Conservation (phyloP, 495 filamentous ascomycete genomes). For the Massariosphaeria phaeospora region DNA sequence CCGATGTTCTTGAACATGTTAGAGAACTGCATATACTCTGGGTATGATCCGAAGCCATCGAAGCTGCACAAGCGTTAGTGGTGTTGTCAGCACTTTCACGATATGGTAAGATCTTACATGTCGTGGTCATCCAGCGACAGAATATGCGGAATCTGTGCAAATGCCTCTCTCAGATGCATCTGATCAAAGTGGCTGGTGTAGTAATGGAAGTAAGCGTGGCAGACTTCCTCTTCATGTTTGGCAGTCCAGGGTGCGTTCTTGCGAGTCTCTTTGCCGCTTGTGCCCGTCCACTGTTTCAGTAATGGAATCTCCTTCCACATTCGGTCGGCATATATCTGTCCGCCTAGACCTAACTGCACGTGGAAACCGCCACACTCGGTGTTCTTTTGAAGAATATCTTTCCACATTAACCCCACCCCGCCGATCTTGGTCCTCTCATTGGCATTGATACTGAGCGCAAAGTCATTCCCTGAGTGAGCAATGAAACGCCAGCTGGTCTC, state of each 20-base stretch:
- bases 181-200: conserved; percentile 98
- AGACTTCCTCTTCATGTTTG: conserved; percentile 87
- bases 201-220: conserved; percentile 96
- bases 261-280: conserved; percentile 83
- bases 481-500: conserved; percentile 97
- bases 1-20: conserved; percentile 98
- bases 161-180: conserved; percentile 85
- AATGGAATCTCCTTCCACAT: conserved; percentile 94
- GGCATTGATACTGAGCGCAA: conserved; percentile 76
- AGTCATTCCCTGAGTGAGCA: conserved; percentile 92
- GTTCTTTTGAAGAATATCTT: conserved; percentile 96
- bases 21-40: conserved; percentile 96
- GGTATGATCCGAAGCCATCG: conserved; percentile 96
- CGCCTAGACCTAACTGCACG: conserved; percentile 81
- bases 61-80: conserved; percentile 54
- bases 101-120: conserved; percentile 62
- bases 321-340: conserved; percentile 93
- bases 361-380: conserved; percentile 94
- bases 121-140: conserved; percentile 94
- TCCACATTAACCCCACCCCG: conserved; percentile 95
- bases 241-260: conserved; percentile 89
- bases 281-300: conserved; percentile 87
- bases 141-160: conserved; percentile 94
- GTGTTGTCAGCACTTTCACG: background rate
- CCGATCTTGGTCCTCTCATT: conserved; percentile 80